Evolutionary conservation across 2,329 filamentous ascomycete genomes (phyloP), one percentile per base, ranked within the genome.

Genomic region (Helotiales sp.): DNA sequence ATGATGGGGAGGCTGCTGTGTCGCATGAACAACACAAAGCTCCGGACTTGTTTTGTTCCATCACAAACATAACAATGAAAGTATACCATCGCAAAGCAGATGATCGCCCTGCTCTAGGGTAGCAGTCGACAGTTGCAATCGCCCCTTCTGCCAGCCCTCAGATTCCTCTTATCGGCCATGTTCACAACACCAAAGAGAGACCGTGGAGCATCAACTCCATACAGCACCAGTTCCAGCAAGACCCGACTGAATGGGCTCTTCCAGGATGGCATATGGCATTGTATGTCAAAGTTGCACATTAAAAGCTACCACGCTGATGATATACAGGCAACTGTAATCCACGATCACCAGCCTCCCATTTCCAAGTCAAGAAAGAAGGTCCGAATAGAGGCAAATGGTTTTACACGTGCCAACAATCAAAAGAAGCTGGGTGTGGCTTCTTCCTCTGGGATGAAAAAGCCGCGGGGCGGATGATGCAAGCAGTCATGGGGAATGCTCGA

Each of bases 381-480:
- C 66, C 69, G 29, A 84, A 84, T 62, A 72, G 79, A 49, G 80
- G 80, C n/a, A 72, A 73, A 58, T 75, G 74, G 69, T 82, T 85
- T 70, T 83, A 81, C 58, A 77, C 74, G 2, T 86, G 82, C 62
- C 79, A 81, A 64, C 74, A 75, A 54, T 65, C 72, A n/a, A 69
- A 70, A 29, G 72, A 75, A 22, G 71, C 73, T 42, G 68, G 74
- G 25, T 87, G 84, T 64, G 74, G 73, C 0, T 83, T 86, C 70
- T 86, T 85, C 62, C 69, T 86, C 0, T 86, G 82, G 81, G 74
- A 80, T 7, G 76, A 81, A 13, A 77, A 83, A 42, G 83, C 83
- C 0, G 70, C 73, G 40, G 58, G 64, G 17, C 73, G 82, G 52
- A 79, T 82, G 67, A 64, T 56, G 50, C 68, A 68, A 12, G 75